phyloP scores from a whole-genome alignment of 176 grass and related monocot genomes.

The bread wheat (Triticum aestivum) region DNA sequence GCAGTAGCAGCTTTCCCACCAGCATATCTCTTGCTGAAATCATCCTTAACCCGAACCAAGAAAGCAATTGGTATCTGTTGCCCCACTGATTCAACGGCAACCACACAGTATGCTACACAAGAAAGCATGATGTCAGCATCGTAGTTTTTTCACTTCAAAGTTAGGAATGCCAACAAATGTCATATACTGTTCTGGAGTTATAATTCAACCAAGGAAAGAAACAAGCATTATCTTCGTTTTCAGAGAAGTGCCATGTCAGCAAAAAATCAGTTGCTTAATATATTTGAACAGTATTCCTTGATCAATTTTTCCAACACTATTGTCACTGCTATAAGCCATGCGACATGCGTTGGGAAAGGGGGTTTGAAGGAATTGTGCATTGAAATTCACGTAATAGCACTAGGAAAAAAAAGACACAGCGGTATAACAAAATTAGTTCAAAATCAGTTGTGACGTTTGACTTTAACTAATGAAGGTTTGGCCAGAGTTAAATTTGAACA shows the following conservation, averaged over 20 bases:
- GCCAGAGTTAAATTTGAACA: background rate
- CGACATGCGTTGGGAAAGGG: too few species aligned
- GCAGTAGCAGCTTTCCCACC: slow-evolving; percentile 86
- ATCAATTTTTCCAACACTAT: background rate
- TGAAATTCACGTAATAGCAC: background rate
- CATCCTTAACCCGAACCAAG: slow-evolving; percentile 84
- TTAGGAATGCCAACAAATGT: background rate
- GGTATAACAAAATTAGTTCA: background rate
- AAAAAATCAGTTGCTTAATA: background rate
- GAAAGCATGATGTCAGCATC: background rate
- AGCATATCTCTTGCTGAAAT: slow-evolving; percentile 78
- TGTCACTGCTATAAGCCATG: background rate
- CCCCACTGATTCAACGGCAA: slow-evolving; percentile 83
- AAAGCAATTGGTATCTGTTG: slow-evolving; percentile 89
- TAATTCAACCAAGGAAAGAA: background rate
- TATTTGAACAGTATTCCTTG: background rate
- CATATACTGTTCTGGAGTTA: background rate
- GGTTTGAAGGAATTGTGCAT: background rate
- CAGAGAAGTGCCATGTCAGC: background rate
- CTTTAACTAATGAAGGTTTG: background rate
- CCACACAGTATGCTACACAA: slow-evolving; percentile 83
- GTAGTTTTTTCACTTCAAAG: background rate
- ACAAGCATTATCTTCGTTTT: background rate
- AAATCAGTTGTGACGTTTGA: background rate
- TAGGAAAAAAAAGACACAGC: background rate